phyloP scores from a whole-genome alignment of 2,329 filamentous ascomycete species.

The Myrmaecium sp. region DNA sequence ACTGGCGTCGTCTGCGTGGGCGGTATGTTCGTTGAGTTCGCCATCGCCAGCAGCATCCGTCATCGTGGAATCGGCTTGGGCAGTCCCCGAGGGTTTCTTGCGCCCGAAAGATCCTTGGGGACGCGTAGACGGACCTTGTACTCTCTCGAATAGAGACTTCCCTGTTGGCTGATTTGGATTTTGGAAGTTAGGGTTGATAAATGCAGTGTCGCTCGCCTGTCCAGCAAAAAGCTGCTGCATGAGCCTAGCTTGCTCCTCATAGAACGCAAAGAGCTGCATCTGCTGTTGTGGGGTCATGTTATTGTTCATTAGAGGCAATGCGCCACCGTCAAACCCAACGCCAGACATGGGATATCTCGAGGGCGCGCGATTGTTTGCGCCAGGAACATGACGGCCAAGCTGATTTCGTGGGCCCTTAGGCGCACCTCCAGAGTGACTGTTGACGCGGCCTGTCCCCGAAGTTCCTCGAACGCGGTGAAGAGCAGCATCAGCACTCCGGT shows the following conservation, averaged over 20 bases:
- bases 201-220: constrained; percentile 26
- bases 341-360: constrained; percentile 14
- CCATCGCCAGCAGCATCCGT: constrained; percentile 16
- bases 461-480: constrained; percentile 63
- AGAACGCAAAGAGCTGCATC: constrained; percentile 57
- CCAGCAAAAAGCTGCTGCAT: constrained; percentile 22
- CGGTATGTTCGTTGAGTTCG: constrained; percentile 24
- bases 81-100: too few species aligned
- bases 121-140: constrained; percentile 23
- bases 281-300: constrained; percentile 51
- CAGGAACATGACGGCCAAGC: constrained; percentile 16
- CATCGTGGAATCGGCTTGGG: constrained; percentile 22
- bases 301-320: constrained; percentile 28
- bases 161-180: constrained; percentile 21
- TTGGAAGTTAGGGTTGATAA: constrained; percentile 37
- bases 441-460: constrained; percentile 62
- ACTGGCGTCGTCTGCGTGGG: too few species aligned
- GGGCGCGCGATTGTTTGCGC: constrained; percentile 14
- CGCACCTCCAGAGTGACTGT: constrained; percentile 51
- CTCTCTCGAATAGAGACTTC: constrained; percentile 59
- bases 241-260: constrained; percentile 65
- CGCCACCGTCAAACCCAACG: constrained; percentile 24
- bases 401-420: constrained; percentile 52
- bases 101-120: constrained; percentile 21
- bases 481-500: constrained; percentile 55